A percentile compares a stretch with the other conserved stretches of the same genome.
Conservation (phyloP, 139 green algal species). For the Auxenochlorella pyrenoidosa region DNA sequence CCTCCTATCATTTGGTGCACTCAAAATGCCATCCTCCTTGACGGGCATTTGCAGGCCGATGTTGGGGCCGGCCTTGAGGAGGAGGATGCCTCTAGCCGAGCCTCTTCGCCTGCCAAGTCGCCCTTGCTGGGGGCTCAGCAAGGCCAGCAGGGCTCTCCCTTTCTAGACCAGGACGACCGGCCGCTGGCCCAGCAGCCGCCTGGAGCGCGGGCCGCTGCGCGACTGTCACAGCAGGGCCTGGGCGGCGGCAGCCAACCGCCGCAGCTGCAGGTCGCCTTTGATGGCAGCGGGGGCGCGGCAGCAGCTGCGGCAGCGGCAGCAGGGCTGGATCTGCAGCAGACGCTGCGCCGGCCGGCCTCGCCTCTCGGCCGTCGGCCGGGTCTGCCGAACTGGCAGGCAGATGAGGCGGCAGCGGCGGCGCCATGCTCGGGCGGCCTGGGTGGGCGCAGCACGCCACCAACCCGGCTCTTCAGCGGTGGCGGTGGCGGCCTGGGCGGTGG, state of each 20-base stretch:
- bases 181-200: slow-evolving; percentile 20
- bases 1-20: too few species aligned
- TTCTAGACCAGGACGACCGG: slow-evolving; percentile 16
- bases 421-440: neutral
- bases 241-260: neutral
- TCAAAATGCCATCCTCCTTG: too few species aligned
- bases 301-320: slow-evolving; percentile 21
- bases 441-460: neutral
- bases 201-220: neutral
- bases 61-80: neutral
- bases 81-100: slow-evolving; percentile 28
- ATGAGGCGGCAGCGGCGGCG: neutral
- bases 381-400: slow-evolving; percentile 5
- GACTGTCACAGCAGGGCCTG: slow-evolving; percentile 8
- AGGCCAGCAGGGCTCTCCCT: neutral
- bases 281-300: neutral
- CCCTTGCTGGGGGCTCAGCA: neutral
- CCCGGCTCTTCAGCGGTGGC: slow-evolving; percentile 9
- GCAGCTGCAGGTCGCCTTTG: neutral
- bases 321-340: neutral
- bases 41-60: neutral
- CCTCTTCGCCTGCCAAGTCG: slow-evolving; percentile 35
- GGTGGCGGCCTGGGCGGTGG: neutral
- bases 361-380: slow-evolving; percentile 2
- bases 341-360: neutral